phyloP scores from a whole-genome alignment of 2,329 filamentous ascomycete genomes.

The Fusarium torulosum region DNA sequence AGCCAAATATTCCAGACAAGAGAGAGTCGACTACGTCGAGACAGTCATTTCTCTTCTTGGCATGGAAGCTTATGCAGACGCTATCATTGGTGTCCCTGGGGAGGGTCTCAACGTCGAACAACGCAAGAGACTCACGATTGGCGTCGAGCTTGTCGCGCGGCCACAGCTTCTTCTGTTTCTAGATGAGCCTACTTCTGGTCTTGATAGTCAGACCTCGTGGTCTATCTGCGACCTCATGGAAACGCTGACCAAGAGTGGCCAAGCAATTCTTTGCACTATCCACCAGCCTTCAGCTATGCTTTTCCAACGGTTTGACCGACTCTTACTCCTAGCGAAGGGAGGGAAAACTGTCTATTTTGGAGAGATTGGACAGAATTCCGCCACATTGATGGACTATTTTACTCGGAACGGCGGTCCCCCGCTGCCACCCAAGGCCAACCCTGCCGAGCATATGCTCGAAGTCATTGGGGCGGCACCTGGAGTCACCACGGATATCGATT shows the following conservation, averaged over 20 bases:
- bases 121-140: conserved; percentile 69
- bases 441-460: conserved; percentile 75
- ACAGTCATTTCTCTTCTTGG: conserved; percentile 74
- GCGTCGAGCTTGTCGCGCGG: conserved; percentile 65
- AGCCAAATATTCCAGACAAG: conserved; percentile 70
- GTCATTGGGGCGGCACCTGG: conserved; percentile 60
- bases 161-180: conserved; percentile 69
- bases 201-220: conserved; percentile 72
- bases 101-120: conserved; percentile 70
- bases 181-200: conserved; percentile 68
- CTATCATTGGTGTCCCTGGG: conserved; percentile 70
- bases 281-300: conserved; percentile 52
- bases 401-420: conserved; percentile 68
- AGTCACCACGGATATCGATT: conserved; percentile 58
- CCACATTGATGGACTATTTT: conserved; percentile 70
- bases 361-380: conserved; percentile 69
- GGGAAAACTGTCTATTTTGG: conserved; percentile 74
- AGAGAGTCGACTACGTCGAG: conserved; percentile 85
- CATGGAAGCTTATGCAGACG: conserved; percentile 72
- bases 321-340: conserved; percentile 1
- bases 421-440: conserved; percentile 68
- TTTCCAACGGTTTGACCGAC: conserved; percentile 56
- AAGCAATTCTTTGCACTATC: conserved; percentile 56
- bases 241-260: conserved; percentile 65
- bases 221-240: conserved; percentile 69